Evolutionary conservation across 257 asterid species (phyloP), one percentile per base, ranked within the genome.

Genomic region (Catharanthus roseus): DNA sequence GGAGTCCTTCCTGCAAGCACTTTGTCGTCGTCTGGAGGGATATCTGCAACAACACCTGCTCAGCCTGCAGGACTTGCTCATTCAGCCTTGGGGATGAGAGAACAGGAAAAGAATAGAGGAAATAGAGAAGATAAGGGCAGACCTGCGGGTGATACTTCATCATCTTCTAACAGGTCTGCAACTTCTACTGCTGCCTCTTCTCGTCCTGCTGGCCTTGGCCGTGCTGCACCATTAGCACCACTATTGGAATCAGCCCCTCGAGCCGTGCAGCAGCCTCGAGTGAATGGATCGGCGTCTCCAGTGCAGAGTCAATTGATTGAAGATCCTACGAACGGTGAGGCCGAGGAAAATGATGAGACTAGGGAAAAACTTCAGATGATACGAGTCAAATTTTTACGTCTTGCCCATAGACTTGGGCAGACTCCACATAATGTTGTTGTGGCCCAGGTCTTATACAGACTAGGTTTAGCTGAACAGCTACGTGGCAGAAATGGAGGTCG

Each of bases 361-460:
- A 96, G 97, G 31, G 99, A 95, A 77, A 95, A 95, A 77, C 97
- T 95, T 80, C 99, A 95, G 83, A 95, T 91, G 97, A 95, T 95
- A 71, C 92, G 99, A 34, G 97, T 95, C 61, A 95, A 91, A 79
- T 95, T 95, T 85, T 79, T 95, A 70, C 96, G 99, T 31, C 97
- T 95, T 74, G 99, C 99, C 49, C 86, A 85, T 77, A 86, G 99
- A 72, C 95, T 89, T 18, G 99, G 99, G 68, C 99, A 91, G 84
- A 95, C 97, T 62, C 95, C 97, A 16, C 99, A 95, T 75, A 95
- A 95, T 67, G 97, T 91, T 71, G 99, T 95, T 60, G 99, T 95
- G 76, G 97, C 99, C 54, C 99, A 95, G 77, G 99, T 95, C 68
- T 77, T 95, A 82, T 95, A 95, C 77, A 92, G 99, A 67, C 80